phyloP scores from a whole-genome alignment of 2,329 filamentous ascomycete genomes.

The Beauveria varroae region DNA sequence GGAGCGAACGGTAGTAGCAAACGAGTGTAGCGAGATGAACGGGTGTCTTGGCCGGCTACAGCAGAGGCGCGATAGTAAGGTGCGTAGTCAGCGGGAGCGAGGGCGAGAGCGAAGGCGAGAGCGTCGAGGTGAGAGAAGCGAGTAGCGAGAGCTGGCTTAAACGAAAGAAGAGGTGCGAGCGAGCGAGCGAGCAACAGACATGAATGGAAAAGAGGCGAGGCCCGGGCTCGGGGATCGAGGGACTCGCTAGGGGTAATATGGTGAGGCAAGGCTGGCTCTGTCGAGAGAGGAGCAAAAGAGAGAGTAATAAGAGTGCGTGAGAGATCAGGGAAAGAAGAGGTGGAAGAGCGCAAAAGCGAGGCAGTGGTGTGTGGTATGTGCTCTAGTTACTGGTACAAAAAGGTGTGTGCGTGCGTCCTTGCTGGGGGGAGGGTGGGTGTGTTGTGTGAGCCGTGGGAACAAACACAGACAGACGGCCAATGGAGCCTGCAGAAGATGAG shows the following conservation, averaged over 20 bases:
- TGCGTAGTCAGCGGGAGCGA: background rate
- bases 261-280: background rate
- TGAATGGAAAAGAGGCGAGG: slow-evolving; percentile 10
- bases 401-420: background rate
- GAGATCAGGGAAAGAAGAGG: slow-evolving; percentile 10
- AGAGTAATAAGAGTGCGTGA: slow-evolving; percentile 11
- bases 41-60: background rate
- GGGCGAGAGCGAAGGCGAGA: background rate
- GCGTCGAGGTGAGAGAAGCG: slow-evolving; percentile 5
- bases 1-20: background rate
- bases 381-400: background rate
- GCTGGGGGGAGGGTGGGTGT: background rate
- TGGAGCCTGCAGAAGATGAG: slow-evolving; percentile 4
- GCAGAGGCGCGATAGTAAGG: background rate
- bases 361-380: background rate
- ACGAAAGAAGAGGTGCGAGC: slow-evolving; percentile 13
- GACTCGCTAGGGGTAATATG: slow-evolving; percentile 1
- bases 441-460: background rate
- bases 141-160: background rate
- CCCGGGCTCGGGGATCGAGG: slow-evolving; percentile 1
- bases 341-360: slow-evolving; percentile 9
- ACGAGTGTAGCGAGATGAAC: background rate
- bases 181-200: slow-evolving; percentile 7
- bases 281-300: slow-evolving; percentile 10
- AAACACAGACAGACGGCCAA: background rate